A percentile compares a stretch with the other conserved stretches of the same genome.
Conservation (phyloP, 2,329 filamentous ascomycete species). For the Septoria linicola region DNA sequence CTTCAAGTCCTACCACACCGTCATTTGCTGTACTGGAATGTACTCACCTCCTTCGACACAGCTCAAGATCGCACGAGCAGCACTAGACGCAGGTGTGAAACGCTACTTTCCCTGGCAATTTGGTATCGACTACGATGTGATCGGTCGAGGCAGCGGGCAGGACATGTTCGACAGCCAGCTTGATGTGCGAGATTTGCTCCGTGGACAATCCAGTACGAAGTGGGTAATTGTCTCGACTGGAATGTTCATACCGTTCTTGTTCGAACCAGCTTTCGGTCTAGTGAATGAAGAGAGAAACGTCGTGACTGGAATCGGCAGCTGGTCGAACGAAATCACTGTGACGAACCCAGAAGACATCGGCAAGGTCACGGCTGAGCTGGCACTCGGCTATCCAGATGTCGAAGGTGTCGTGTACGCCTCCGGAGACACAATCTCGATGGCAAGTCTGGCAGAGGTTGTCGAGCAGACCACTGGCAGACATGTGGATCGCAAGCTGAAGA, state of each 20-base stretch:
- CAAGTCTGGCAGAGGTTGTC: conserved; percentile 50
- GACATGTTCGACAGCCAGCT: conserved; percentile 69
- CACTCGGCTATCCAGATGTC: conserved; percentile 44
- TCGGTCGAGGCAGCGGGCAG: conserved; percentile 60
- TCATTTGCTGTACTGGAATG: conserved; percentile 65
- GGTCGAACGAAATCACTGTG: conserved; percentile 62
- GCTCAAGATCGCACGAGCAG: conserved; percentile 57
- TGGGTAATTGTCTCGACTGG: conserved; percentile 70
- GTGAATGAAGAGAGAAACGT: conserved; percentile 48
- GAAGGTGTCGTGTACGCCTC: conserved; percentile 57
- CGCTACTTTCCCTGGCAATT: conserved; percentile 72
- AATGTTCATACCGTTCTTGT: conserved; percentile 69
- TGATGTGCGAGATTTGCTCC: conserved; percentile 55
- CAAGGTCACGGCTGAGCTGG: conserved; percentile 56
- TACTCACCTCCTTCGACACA: conserved; percentile 56
- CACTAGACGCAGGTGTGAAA: conserved; percentile 50
- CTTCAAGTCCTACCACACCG: conserved; percentile 49
- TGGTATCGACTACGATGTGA: conserved; percentile 68
- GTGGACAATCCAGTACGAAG: conserved; percentile 42
- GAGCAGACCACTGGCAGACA: conserved; percentile 44
- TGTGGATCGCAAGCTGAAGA: conserved; percentile 55
- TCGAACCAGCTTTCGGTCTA: conserved; percentile 62
- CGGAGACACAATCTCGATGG: conserved; percentile 63
- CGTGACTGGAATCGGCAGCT: conserved; percentile 54
- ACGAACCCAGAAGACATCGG: conserved; percentile 66